Base-by-base conservation (phyloP, 2,329 filamentous ascomycete genomes). In the Coleophoma crateriformis region DNA sequence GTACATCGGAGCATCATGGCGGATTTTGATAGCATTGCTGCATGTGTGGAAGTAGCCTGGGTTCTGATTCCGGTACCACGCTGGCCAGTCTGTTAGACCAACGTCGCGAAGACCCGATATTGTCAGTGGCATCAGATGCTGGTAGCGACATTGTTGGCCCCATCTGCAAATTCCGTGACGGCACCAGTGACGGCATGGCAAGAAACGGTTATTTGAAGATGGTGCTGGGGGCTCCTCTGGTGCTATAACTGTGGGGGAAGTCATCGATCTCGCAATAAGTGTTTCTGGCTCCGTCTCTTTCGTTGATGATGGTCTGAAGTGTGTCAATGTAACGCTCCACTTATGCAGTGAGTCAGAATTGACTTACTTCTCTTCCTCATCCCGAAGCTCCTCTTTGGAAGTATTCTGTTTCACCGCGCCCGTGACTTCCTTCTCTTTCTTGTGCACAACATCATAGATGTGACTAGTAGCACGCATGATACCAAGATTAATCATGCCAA, bases 91-190 rank as follows among this genome's bases (percentile, higher is more conserved):
- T 8, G 37, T 45, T 10, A 79, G 65, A 0, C 74, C 74, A 19
- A 75, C 67, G 48, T 67, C 64, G 8, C 56, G 58, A 7, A 78
- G 68, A 1, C 68, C 73, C 14, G 63, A 62, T 4, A 51, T 32
- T 0, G 69, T 72, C 51, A 57, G 58, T 3, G 76, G 77, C 75
- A 79, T 77, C 50, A 58, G 58, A 60, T 80, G 77, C 43, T 58
- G 54, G 59, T 68, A 74, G 4, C 66, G 66, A 61, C 77, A 80
- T 8, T 61, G 54, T 7, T 50, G 45, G 3, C 69, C 72, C 63
- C 67, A 77, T 56, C 66, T 69, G 61, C 77, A 80, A 12, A 61
- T 67, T 7, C 75, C 75, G 38, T 70, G 63, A 46, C 67, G 66
- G 60, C 74, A 77, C 74, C 74, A 80, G 60, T 73, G 65, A 12